phyloP scores from a whole-genome alignment of 1,284 basidiomycete species.

The Fomitopsis schrenkii region DNA sequence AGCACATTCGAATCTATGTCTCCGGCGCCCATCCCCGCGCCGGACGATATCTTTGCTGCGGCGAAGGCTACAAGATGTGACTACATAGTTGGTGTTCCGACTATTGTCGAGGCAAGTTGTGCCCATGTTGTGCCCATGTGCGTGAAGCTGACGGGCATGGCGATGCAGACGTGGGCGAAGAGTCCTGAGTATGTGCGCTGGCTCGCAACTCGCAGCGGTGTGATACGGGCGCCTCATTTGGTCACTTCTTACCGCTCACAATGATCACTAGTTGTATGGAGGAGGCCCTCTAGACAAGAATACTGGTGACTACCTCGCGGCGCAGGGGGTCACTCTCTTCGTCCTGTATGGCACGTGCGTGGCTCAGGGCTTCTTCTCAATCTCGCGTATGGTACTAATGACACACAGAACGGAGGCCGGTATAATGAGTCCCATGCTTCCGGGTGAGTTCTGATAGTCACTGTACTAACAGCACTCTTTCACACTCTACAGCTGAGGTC shows the following conservation, averaged over 20 bases:
- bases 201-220: conserved; percentile 1
- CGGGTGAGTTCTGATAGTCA: not conserved
- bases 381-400: not conserved
- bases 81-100: conserved; percentile 19
- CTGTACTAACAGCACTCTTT: not conserved
- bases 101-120: conserved; percentile 12
- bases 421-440: conserved; percentile 2
- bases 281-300: conserved; percentile 17
- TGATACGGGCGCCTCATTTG: not conserved
- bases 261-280: conserved; percentile 10
- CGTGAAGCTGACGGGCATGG: not conserved
- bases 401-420: conserved; percentile 1
- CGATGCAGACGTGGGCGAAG: conserved; percentile 2
- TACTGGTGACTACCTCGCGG: conserved; percentile 14
- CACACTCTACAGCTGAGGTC: not conserved
- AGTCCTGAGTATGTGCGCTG: conserved; percentile 7
- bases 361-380: not conserved
- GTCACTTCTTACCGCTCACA: not conserved
- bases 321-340: conserved; percentile 11
- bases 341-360: conserved; percentile 15
- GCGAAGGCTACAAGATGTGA: conserved; percentile 11
- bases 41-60: conserved; percentile 13
- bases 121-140: not conserved
- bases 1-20: conserved; percentile 16
- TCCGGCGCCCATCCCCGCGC: conserved; percentile 17